phyloP scores from a whole-genome alignment of 1,284 basidiomycete genomes.

The Moesziomyces globuligerus region DNA sequence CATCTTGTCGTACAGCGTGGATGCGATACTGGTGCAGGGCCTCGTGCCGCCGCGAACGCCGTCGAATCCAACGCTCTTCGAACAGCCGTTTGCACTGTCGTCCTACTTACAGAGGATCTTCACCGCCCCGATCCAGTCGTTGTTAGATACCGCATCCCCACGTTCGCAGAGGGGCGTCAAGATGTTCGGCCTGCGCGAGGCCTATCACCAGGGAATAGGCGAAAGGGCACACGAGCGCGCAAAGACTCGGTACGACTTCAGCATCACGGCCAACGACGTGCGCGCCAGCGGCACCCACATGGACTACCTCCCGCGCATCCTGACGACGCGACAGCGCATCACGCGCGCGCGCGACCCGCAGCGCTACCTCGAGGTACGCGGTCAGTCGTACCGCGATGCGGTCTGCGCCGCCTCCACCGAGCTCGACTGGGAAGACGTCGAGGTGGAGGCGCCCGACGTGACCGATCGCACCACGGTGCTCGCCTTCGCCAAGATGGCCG shows the following conservation, averaged over 20 bases:
- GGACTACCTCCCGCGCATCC: slow-evolving; percentile 37
- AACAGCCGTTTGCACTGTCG: slow-evolving; percentile 27
- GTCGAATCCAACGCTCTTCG: slow-evolving; percentile 2
- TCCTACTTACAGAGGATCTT: slow-evolving; percentile 24
- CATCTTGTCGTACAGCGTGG: slow-evolving; percentile 8
- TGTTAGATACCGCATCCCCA: neutral
- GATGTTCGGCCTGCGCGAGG: slow-evolving; percentile 36
- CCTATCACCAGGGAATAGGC: slow-evolving; percentile 42
- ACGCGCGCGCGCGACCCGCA: slow-evolving; percentile 32
- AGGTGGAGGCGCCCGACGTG: slow-evolving; percentile 74
- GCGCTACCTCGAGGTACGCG: slow-evolving; percentile 41
- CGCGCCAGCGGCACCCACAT: slow-evolving; percentile 11
- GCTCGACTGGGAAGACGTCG: slow-evolving; percentile 70
- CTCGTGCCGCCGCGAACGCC: slow-evolving; percentile 20
- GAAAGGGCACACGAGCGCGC: slow-evolving; percentile 37
- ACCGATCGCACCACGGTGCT: slow-evolving; percentile 80
- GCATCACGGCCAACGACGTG: slow-evolving; percentile 26
- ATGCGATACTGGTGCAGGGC: slow-evolving; percentile 15
- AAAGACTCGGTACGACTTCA: slow-evolving; percentile 26
- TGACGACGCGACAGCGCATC: slow-evolving; percentile 36
- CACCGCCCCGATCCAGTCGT: slow-evolving; percentile 6
- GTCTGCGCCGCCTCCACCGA: slow-evolving; percentile 38
- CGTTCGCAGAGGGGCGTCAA: slow-evolving; percentile 6
- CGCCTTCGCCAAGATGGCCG: slow-evolving; percentile 90
- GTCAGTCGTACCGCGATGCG: slow-evolving; percentile 36